Evolutionary conservation across 1,284 basidiomycete genomes (phyloP).

Genomic region (Ceratobasidium sp.): DNA sequence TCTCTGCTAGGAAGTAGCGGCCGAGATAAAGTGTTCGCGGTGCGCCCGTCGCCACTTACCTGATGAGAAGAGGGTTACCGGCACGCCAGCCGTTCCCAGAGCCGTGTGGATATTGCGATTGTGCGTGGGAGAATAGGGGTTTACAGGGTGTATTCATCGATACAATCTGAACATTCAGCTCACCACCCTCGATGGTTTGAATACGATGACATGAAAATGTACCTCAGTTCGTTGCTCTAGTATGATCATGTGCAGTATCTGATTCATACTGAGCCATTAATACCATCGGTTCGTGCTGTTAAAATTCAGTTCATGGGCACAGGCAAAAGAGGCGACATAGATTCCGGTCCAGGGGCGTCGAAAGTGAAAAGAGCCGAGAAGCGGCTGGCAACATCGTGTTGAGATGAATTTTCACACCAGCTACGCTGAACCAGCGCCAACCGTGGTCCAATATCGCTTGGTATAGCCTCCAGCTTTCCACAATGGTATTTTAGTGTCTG

Average conservation of each 20-base stretch:
- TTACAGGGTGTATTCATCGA: conserved; percentile 10
- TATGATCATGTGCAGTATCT: neutral
- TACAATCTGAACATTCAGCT: neutral
- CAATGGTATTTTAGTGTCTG: neutral
- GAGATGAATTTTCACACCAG: neutral
- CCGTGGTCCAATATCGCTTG: neutral
- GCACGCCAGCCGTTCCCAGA: neutral
- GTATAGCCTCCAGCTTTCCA: neutral
- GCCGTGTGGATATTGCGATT: neutral
- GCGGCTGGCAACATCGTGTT: neutral
- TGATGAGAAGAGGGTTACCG: conserved; percentile 10
- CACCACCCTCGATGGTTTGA: neutral
- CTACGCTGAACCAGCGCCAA: neutral
- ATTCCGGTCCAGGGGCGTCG: neutral
- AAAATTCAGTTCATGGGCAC: neutral
- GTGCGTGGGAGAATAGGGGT: conserved; percentile 5
- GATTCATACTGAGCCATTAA: conserved; percentile 4
- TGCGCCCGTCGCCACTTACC: conserved; percentile 21
- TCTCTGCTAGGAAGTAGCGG: neutral
- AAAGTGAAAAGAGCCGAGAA: conserved; percentile 1
- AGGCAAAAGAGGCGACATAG: neutral
- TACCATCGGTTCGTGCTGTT: neutral
- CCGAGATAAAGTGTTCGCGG: neutral
- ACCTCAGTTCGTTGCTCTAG: neutral
- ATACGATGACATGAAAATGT: conserved; percentile 4